Percentiles rank a stretch among this genome's conserved stretches.
phyloP scores from a whole-genome alignment of 352 stramenopile species.

The Pythium guiyangense region DNA sequence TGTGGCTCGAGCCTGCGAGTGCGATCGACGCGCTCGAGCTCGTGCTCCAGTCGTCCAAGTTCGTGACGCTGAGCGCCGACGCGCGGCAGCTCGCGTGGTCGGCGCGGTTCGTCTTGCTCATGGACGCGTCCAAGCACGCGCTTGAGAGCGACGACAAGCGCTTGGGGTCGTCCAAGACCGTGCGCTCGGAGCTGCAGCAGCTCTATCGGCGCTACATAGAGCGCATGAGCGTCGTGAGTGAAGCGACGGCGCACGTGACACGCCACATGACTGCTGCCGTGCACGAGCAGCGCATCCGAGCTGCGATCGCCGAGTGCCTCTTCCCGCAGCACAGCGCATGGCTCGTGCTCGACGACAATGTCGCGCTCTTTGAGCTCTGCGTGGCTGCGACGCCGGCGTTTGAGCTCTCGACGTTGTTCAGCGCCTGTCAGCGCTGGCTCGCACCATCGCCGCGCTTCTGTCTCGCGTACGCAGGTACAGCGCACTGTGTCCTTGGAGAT shows the following conservation, averaged over 20 bases:
- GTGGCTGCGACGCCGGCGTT: constrained; percentile 18
- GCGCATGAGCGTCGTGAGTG: constrained; percentile 33
- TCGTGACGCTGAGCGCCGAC: constrained; percentile 23
- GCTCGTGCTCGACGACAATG: constrained; percentile 21
- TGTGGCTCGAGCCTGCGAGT: constrained; percentile 24
- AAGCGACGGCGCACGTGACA: constrained; percentile 24
- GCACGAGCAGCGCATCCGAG: constrained; percentile 18
- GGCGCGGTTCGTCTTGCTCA: constrained; percentile 38
- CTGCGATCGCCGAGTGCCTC: constrained; percentile 36
- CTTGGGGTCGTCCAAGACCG: constrained; percentile 4
- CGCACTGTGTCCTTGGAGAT: background rate
- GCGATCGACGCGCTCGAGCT: constrained; percentile 37
- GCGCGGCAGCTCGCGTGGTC: constrained; percentile 37
- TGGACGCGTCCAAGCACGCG: constrained; percentile 22
- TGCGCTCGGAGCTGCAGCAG: constrained; percentile 18
- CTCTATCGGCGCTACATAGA: constrained; percentile 37
- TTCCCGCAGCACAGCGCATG: constrained; percentile 33
- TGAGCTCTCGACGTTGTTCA: constrained; percentile 30
- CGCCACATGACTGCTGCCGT: constrained; percentile 16
- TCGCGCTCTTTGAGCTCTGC: constrained; percentile 41
- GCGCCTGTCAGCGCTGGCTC: constrained; percentile 25
- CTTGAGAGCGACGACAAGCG: background rate
- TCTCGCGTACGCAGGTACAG: constrained; percentile 38
- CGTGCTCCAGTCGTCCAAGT: constrained; percentile 28
- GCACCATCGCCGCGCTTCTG: constrained; percentile 33